Evolutionary conservation across 352 stramenopile species (phyloP).

Genomic region (Pythium dissotocum): DNA sequence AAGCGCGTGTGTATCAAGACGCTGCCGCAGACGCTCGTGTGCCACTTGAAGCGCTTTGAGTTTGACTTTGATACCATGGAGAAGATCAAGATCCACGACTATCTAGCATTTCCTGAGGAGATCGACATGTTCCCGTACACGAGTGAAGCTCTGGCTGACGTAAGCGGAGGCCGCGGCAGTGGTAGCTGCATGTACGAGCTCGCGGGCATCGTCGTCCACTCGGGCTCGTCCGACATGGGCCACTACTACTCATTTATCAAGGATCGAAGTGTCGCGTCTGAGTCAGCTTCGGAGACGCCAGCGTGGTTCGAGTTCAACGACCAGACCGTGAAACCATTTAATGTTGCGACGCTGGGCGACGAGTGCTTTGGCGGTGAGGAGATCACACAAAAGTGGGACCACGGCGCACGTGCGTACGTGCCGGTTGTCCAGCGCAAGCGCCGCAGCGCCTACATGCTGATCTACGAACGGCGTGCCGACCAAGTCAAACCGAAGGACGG

Average conservation of each 20-base stretch:
- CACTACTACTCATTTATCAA: constrained; percentile 96
- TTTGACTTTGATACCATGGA: constrained; percentile 91
- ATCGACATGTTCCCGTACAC: constrained; percentile 92
- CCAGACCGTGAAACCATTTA: constrained; percentile 81
- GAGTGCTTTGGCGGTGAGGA: constrained; percentile 93
- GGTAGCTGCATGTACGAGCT: constrained; percentile 78
- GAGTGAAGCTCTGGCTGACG: constrained; percentile 47
- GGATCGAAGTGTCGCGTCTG: constrained; percentile 41
- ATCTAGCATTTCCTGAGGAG: constrained; percentile 79
- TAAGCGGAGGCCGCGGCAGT: no score
- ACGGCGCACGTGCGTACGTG: constrained; percentile 26
- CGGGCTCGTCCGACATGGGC: constrained; percentile 88
- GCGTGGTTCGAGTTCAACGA: constrained; percentile 94
- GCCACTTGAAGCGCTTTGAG: constrained; percentile 87
- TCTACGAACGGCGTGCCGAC: constrained; percentile 53
- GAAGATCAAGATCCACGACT: constrained; percentile 89
- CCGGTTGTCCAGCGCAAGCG: constrained; percentile 59
- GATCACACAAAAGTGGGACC: constrained; percentile 57
- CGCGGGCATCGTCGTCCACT: constrained; percentile 92
- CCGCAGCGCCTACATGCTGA: constrained; percentile 76
- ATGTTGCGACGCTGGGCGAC: constrained; percentile 64
- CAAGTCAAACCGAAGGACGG: not conserved
- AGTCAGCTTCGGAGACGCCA: not conserved
- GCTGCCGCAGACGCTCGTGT: constrained; percentile 75
- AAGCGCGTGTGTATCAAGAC: constrained; percentile 86